Conservation (phyloP, 805 yeast species). For the Candida pseudoglaebosa region DNA sequence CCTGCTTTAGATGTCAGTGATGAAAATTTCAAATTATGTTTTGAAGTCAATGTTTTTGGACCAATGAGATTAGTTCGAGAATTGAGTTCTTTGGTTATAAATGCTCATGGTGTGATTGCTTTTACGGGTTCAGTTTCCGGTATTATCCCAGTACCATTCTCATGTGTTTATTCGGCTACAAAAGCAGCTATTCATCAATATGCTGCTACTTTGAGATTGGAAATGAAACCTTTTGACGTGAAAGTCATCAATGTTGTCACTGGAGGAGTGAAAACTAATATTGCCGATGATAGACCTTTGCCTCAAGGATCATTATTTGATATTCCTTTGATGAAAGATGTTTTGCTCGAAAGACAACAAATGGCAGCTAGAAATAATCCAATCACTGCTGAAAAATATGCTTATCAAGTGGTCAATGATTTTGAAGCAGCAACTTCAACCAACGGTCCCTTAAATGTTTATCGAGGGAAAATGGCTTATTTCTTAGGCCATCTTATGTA, state of each 20-base stretch:
- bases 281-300: conserved; percentile 61
- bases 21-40: conserved; percentile 47
- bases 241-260: conserved; percentile 66
- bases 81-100: conserved; percentile 51
- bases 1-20: conserved; percentile 68
- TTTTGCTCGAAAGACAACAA: conserved; percentile 47
- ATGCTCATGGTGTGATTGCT: conserved; percentile 63
- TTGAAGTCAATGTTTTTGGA: conserved; percentile 67
- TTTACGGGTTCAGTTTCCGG: conserved; percentile 77
- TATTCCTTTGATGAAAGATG: conserved; percentile 46
- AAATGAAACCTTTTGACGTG: conserved; percentile 69
- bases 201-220: conserved; percentile 59
- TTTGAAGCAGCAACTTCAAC: conserved; percentile 33
- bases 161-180: conserved; percentile 59
- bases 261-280: conserved; percentile 71
- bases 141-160: conserved; percentile 64
- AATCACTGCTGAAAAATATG: conserved; percentile 56
- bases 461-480: conserved; percentile 50
- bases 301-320: conserved; percentile 54
- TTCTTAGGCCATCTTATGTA: conserved; percentile 29
- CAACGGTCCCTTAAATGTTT: conserved; percentile 42
- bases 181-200: conserved; percentile 78
- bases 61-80: conserved; percentile 63
- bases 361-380: conserved; percentile 62
- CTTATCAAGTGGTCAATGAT: conserved; percentile 51